Evolutionary conservation across 306 rosid genomes (phyloP).

Genomic region (Castanopsis chinensis): DNA sequence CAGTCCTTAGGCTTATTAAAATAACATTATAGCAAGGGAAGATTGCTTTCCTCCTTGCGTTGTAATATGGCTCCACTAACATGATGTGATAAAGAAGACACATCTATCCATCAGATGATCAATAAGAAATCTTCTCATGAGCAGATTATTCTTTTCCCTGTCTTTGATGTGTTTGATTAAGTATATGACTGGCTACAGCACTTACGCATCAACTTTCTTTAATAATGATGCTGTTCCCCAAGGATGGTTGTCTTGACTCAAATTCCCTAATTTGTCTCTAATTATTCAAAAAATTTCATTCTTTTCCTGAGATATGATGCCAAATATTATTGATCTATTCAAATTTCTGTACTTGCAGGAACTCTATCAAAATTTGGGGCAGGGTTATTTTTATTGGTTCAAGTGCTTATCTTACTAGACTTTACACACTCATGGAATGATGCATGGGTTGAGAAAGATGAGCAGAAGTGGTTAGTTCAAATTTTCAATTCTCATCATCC

Average conservation of each 20-base stretch:
- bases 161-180: neutral
- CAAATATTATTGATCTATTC: conserved; percentile 9
- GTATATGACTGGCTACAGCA: no score
- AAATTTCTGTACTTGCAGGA: conserved; percentile 44
- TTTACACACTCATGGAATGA: conserved; percentile 91
- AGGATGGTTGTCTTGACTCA: neutral
- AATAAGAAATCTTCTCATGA: neutral
- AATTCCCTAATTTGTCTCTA: neutral
- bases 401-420: conserved; percentile 85
- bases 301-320: neutral
- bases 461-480: conserved; percentile 72
- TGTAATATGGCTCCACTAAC: neutral
- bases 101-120: neutral
- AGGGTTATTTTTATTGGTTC: conserved; percentile 85
- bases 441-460: conserved; percentile 95
- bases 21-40: neutral
- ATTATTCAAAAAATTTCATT: neutral
- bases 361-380: conserved; percentile 85
- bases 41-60: neutral
- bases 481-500: neutral
- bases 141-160: neutral
- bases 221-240: neutral
- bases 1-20: neutral
- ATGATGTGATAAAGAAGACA: neutral
- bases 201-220: neutral